A percentile compares a stretch with the other conserved stretches of the same genome.
Conservation (phyloP, 148 eudicot genomes). For the Amaranthus palmeri region DNA sequence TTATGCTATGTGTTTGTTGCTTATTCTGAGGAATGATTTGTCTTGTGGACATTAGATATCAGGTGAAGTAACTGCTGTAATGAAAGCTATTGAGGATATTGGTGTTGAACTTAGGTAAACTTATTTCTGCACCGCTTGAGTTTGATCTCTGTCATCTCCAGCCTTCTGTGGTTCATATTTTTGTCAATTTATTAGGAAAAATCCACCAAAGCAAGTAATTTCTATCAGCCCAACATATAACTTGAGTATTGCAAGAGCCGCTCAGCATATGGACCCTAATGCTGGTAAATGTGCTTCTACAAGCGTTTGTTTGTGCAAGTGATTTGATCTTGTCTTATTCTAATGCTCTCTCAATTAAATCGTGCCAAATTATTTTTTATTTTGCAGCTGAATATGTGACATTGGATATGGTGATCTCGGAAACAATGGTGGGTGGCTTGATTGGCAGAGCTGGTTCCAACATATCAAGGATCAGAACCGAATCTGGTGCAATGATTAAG, state of each 20-base stretch:
- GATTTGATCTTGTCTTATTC: slow-evolving; percentile 18
- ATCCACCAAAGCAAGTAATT: slow-evolving; percentile 83
- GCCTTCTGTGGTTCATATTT: background rate
- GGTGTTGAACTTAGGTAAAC: slow-evolving; percentile 71
- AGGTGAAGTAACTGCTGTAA: slow-evolving; percentile 69
- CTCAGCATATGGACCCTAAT: slow-evolving; percentile 67
- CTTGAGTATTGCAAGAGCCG: slow-evolving; percentile 45
- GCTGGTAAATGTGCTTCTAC: slow-evolving; percentile 47
- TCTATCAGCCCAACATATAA: slow-evolving; percentile 77
- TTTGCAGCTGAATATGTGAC: slow-evolving; percentile 76
- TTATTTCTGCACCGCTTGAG: background rate
- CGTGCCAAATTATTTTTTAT: slow-evolving; percentile 28
- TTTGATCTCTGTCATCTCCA: background rate
- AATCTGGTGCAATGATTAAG: slow-evolving; percentile 92
- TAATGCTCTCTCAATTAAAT: slow-evolving; percentile 22
- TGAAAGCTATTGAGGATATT: slow-evolving; percentile 83
- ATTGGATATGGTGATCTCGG: slow-evolving; percentile 68
- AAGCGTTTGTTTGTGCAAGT: slow-evolving; percentile 17
- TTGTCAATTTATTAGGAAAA: slow-evolving; percentile 44
- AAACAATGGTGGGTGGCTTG: slow-evolving; percentile 79
- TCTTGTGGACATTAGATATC: slow-evolving; percentile 50
- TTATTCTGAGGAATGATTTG: slow-evolving; percentile 14
- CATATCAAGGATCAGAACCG: slow-evolving; percentile 75
- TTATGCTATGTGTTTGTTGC: slow-evolving; percentile 2
- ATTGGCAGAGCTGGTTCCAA: slow-evolving; percentile 88